phyloP scores from a whole-genome alignment of 257 asterid genomes.

The Sherardia arvensis region DNA sequence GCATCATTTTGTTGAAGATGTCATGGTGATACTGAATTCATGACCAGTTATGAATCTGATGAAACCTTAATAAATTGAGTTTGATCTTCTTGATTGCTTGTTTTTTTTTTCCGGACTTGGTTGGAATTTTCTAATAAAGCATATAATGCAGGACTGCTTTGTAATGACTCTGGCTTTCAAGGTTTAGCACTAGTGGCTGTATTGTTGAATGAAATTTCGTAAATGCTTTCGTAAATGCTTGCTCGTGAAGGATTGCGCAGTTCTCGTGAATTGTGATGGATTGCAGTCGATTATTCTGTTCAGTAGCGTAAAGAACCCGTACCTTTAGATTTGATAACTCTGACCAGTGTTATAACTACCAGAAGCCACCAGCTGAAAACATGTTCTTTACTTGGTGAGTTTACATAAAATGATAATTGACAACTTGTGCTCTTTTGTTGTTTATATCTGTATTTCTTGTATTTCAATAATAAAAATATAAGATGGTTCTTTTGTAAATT shows the following conservation, averaged over 20 bases:
- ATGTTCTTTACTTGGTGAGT: conserved; percentile 54
- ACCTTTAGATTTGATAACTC: conserved; percentile 36
- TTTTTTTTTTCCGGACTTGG: conserved; percentile 4
- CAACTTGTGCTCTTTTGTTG: background rate
- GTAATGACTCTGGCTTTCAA: conserved; percentile 52
- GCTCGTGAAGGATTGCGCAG: background rate
- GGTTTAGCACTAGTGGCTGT: conserved; percentile 36
- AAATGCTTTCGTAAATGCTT: too few relatives aligned
- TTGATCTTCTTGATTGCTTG: background rate
- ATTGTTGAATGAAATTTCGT: conserved; percentile 7
- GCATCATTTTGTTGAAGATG: too few relatives aligned
- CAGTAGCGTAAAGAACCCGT: conserved; percentile 50
- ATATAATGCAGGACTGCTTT: conserved; percentile 58
- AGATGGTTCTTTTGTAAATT: background rate
- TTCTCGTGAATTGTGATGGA: conserved; percentile 44
- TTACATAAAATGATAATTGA: conserved; percentile 7
- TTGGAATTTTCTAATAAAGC: conserved; percentile 48
- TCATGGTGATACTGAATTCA: too few relatives aligned
- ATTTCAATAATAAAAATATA: conserved; percentile 4
- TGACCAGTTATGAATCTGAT: too few relatives aligned
- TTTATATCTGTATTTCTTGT: background rate
- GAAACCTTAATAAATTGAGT: background rate
- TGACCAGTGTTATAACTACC: conserved; percentile 27
- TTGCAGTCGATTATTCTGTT: conserved; percentile 44
- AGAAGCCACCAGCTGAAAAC: conserved; percentile 34